Conservation (phyloP, 768 basidiomycete species). For the Boletus pseudopeckii region DNA sequence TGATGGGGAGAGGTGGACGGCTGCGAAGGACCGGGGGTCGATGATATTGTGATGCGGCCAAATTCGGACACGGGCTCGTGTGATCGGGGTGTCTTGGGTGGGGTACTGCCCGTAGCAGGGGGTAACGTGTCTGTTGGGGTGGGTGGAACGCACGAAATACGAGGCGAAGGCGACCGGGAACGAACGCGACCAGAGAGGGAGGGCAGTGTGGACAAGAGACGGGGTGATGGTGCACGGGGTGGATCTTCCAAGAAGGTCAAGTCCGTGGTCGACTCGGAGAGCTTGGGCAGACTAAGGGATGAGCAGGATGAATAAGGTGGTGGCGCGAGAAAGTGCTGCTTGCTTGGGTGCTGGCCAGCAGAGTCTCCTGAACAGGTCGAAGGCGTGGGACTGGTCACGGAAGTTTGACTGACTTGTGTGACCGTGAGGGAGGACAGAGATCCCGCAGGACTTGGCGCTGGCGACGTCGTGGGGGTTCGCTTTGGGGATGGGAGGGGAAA, state of each 20-base stretch:
- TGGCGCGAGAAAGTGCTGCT: constrained; percentile 18
- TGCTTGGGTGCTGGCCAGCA: background rate
- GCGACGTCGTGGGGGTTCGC: constrained; percentile 47
- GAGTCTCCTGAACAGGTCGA: constrained; percentile 21
- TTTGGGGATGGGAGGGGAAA: constrained; percentile 60
- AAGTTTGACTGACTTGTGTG: background rate
- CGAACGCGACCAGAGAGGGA: constrained; percentile 22
- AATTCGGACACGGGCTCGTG: background rate
- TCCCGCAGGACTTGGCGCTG: constrained; percentile 32
- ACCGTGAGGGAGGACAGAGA: constrained; percentile 27
- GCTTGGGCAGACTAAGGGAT: constrained; percentile 23
- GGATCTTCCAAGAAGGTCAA: constrained; percentile 3
- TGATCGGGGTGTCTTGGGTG: background rate
- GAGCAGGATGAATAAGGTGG: constrained; percentile 25
- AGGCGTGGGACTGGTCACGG: constrained; percentile 5
- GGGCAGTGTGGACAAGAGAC: constrained; percentile 18
- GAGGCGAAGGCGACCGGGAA: constrained; percentile 7
- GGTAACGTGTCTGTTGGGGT: background rate
- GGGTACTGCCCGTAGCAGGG: background rate
- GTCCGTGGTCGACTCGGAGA: constrained; percentile 11
- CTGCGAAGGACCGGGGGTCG: background rate
- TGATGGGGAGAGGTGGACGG: background rate
- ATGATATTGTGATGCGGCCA: background rate
- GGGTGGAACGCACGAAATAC: constrained; percentile 6
- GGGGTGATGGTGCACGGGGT: constrained; percentile 22